Base-by-base conservation (phyloP, 2,329 filamentous ascomycete genomes). In the Stemphylium lycopersici region DNA sequence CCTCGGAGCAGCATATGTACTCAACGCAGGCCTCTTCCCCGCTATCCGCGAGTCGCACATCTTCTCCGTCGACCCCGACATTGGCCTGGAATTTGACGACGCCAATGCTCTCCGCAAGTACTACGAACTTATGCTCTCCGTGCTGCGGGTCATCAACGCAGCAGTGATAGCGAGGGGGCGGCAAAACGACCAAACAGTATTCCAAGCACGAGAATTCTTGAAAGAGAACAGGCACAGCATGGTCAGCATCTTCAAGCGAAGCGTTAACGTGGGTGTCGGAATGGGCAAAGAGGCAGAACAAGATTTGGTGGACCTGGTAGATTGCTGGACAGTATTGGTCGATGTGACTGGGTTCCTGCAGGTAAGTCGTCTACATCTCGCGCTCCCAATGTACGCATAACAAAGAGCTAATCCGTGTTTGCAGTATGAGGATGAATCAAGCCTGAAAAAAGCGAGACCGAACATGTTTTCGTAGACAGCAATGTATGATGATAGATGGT, bases 11-110 rank as follows among this genome's bases (percentile, higher is more conserved):
- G 89, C 88, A 53, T 87, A 91, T 59, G 86, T 97, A n/a, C 82
- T 98, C 37, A 92, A 96, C 67, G 90, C 91, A 7, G 93, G 93
- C 58, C 83, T 99, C 4, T 93, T 99, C 79, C 84, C 88, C 39
- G 84, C 90, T 0, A 80, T 98, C 24, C 89, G 90, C 58, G 85
- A 89, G 51, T 96, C 92, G 0, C 86, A 87, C n/a, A 83, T 98
- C 18, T 99, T 98, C 73, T 82, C 87, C 7, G 90, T 90, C 11
- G 95, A 99, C 72, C 95, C 95, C 0, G 95, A 99, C 74, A 86
- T 99, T 49, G 92, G 96, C 56, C 86, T 93, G 53, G 86, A 90
- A 63, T 84, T 88, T 50, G 83, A 87, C 49, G 88, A 91, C 64
- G 80, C 85, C 3, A 81, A 83, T 53, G 89, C 91, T 3, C 82